These are phyloP conservation scores for Linum trigynum DNA, from an alignment of 345 rosid genomes.

Conservation along the genomic window DNA sequence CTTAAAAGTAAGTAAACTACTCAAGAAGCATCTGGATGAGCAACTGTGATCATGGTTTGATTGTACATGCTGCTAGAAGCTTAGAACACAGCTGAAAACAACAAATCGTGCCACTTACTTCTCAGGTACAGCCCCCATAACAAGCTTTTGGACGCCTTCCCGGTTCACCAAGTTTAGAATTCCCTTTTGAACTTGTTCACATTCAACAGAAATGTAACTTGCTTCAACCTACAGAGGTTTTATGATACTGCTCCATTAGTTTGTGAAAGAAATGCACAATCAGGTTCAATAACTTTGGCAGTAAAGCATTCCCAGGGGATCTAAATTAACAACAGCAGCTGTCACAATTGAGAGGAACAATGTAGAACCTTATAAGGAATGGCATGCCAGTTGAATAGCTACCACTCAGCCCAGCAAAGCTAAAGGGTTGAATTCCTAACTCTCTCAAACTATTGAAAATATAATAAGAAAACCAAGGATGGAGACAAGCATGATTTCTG, in stretches of 20 bases:
- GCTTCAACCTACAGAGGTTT: conserved; percentile 39
- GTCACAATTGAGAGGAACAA: not conserved
- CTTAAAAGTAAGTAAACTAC: too few species aligned
- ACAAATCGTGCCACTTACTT: conserved; percentile 29
- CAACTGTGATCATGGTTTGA: too few species aligned
- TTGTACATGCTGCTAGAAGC: not conserved
- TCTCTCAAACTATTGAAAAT: too few species aligned
- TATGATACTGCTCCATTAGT: not conserved
- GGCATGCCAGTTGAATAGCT: too few species aligned
- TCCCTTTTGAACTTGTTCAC: conserved; percentile 46
- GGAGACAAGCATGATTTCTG: too few species aligned
- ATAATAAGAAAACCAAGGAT: too few species aligned
- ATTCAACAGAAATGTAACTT: conserved; percentile 31
- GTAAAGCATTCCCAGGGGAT: not conserved
- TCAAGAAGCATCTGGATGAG: too few species aligned
- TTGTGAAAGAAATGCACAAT: not conserved
- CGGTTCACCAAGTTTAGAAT: conserved; percentile 40
- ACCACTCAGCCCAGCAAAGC: too few species aligned
- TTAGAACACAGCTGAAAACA: not conserved
- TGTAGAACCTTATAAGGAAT: too few species aligned
- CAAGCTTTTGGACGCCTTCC: conserved; percentile 44
- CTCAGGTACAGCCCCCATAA: conserved; percentile 49
- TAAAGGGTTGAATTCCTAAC: too few species aligned
- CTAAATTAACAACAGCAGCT: not conserved
- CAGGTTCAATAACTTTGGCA: not conserved